Base-by-base conservation (phyloP, 2,329 filamentous ascomycete genomes). In the Aspergillus niger region DNA sequence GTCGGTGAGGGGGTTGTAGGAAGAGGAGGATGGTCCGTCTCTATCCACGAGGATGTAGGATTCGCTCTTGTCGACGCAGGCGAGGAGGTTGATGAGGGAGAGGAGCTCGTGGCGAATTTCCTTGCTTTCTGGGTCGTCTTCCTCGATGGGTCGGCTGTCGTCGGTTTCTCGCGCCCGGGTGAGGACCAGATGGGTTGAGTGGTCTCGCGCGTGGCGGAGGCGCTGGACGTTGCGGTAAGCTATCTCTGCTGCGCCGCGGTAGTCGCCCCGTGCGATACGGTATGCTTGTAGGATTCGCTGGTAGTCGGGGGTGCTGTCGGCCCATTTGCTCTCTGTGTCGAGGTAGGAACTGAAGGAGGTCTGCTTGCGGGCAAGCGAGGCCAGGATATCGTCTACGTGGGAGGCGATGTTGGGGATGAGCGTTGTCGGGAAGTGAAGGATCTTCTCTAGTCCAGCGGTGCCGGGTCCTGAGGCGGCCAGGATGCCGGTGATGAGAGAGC, bases 221-320 rank as follows among this genome's bases (percentile, higher is more conserved):
- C 81, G 79, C 64, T 85, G 80, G 8, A 87, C 77, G 17, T 83
- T 82, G 55, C 83, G 82, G 64, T 86, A 82, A 2, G 86, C 77
- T 11, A 85, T 79, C 43, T 83, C 81, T 1, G 86, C 85, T 2
- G 86, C 87, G 54, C 94, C 95, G 48, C 94, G 91, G 82, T 92
- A 96, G 78, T 98, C 91, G 70, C 87, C 87, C 66, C 89, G 89
- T 63, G 88, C 88, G 66, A 97, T 89, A 55, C 95, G 88, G 86
- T 94, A 97, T 3, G 93, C 89, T 74, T 97, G 97, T 51, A 98
- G 85, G 59, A 97, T 89, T 69, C 94, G 91, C 72, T 95, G 91
- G 72, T 93, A 96, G 3, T 91, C 90, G 0, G 87, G 84, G 8
- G 77, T 77, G 36, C 74, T 76, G 28, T 79, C 70, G 47, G 61